Evolutionary conservation across 2,329 filamentous ascomycete species (phyloP).

Genomic region (Pestalotiopsis sp.): DNA sequence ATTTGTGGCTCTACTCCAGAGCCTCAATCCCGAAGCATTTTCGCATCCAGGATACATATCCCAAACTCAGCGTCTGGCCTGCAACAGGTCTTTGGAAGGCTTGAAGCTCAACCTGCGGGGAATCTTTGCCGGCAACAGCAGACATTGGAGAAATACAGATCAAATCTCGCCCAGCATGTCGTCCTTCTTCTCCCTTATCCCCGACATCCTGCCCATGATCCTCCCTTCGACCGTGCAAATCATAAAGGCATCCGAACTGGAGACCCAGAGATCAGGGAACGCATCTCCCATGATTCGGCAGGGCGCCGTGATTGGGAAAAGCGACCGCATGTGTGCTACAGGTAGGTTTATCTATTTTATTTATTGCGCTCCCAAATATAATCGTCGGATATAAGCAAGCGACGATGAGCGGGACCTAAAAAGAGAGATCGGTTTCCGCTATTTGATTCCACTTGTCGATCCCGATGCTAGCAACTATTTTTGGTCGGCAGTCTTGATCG

Average conservation of each 20-base stretch:
- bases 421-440: background rate
- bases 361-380: background rate
- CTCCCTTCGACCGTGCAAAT: constrained; percentile 60
- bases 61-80: background rate
- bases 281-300: constrained; percentile 37
- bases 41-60: background rate
- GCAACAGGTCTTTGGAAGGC: background rate
- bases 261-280: constrained; percentile 35
- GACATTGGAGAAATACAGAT: background rate
- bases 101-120: background rate
- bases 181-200: constrained; percentile 52
- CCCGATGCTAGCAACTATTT: background rate
- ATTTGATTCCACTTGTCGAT: background rate
- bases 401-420: background rate
- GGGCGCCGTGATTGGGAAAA: constrained; percentile 64
- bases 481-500: constrained; percentile 56
- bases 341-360: constrained; percentile 43
- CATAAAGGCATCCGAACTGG: constrained; percentile 47
- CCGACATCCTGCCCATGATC: constrained; percentile 62
- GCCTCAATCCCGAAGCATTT: background rate
- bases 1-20: background rate
- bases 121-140: background rate
- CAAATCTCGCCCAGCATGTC: constrained; percentile 38
- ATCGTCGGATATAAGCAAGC: constrained; percentile 1
- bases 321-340: constrained; percentile 67